These are phyloP conservation scores for Papilionanthe hybrid DNA, from an alignment of 116 monocot genomes.

Conservation along the genomic window DNA sequence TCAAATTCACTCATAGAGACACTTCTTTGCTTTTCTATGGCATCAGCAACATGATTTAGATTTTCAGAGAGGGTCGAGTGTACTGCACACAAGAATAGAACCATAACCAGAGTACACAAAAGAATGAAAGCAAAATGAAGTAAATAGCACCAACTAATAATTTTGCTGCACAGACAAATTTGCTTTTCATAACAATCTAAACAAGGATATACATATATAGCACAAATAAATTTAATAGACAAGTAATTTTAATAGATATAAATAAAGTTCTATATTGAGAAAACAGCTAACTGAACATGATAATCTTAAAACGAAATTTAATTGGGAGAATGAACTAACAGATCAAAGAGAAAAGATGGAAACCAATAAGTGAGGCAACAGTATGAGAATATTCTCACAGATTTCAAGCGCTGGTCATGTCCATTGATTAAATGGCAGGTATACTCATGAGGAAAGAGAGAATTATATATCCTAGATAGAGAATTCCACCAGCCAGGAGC, in stretches of 20 bases:
- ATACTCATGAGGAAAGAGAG: background rate
- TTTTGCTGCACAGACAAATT: background rate
- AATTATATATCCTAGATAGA: background rate
- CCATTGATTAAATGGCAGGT: background rate
- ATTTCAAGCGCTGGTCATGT: background rate
- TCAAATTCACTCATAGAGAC: conserved; percentile 85
- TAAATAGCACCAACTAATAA: background rate
- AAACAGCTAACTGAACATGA: background rate
- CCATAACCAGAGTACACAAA: conserved; percentile 1
- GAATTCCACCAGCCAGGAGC: background rate
- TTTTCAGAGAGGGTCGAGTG: conserved; percentile 36
- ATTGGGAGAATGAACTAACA: background rate
- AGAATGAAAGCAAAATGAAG: background rate
- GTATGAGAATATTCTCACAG: background rate
- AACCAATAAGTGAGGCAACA: background rate
- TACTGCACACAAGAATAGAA: conserved; percentile 17
- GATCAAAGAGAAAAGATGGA: background rate
- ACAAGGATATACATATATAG: background rate
- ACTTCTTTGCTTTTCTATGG: conserved; percentile 59
- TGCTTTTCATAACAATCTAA: background rate
- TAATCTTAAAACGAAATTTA: background rate
- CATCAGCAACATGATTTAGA: conserved; percentile 90
- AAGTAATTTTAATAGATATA: background rate
- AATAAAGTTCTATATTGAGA: background rate
- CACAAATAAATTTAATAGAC: background rate